phyloP scores from a whole-genome alignment of 2,329 filamentous ascomycete species.

The Neopestalotiopsis sp. region DNA sequence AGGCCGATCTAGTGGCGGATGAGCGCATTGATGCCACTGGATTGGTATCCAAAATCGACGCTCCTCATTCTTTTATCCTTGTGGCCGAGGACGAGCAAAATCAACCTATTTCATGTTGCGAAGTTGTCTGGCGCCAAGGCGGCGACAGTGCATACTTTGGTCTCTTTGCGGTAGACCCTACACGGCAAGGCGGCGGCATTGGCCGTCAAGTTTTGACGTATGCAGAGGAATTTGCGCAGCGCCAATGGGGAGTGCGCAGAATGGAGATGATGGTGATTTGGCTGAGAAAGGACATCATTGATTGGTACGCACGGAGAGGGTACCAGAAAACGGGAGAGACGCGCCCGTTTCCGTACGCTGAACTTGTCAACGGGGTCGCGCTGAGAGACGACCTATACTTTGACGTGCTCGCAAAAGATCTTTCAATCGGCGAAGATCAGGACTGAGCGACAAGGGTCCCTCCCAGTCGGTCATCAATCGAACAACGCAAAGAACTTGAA shows the following conservation, averaged over 20 bases:
- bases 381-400: slow-evolving; percentile 51
- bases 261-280: slow-evolving; percentile 53
- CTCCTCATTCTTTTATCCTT: slow-evolving; percentile 42
- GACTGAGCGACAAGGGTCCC: not conserved
- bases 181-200: slow-evolving; percentile 49
- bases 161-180: slow-evolving; percentile 52
- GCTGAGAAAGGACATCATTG: slow-evolving; percentile 46
- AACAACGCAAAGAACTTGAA: too few relatives aligned
- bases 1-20: slow-evolving; percentile 49
- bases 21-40: slow-evolving; percentile 47
- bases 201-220: slow-evolving; percentile 44
- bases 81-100: slow-evolving; percentile 37
- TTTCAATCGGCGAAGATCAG: not conserved
- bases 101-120: slow-evolving; percentile 47
- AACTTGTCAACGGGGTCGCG: slow-evolving; percentile 39
- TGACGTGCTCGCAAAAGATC: slow-evolving; percentile 41
- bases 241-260: slow-evolving; percentile 34
- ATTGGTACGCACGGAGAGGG: slow-evolving; percentile 49
- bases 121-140: slow-evolving; percentile 38
- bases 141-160: slow-evolving; percentile 46
- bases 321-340: slow-evolving; percentile 44
- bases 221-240: slow-evolving; percentile 44
- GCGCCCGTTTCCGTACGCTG: slow-evolving; percentile 45
- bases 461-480: too few relatives aligned
- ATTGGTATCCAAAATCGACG: slow-evolving; percentile 45